A percentile compares a stretch with the other conserved stretches of the same genome.
Evolutionary conservation across 192 early-diverging fungal species (phyloP).

Genomic region (Podila epigama): DNA sequence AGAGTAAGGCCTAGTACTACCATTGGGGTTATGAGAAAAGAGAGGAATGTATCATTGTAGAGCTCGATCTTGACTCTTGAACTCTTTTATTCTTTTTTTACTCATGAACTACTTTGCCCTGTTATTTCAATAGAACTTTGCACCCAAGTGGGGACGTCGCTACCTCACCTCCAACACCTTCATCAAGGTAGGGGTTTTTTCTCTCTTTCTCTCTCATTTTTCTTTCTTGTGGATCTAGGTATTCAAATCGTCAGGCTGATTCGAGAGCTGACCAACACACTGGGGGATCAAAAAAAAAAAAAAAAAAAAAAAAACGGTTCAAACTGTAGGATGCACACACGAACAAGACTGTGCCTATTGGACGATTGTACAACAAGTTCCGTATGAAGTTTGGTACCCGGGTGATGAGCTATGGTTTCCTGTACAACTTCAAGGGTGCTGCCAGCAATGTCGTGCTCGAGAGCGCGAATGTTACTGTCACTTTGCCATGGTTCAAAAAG

Average conservation of each 20-base stretch:
- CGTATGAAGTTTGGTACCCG: conserved; percentile 50
- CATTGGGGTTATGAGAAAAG: not conserved
- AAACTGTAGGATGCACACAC: conserved; percentile 28
- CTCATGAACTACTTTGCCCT: no score
- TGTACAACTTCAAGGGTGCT: conserved; percentile 52
- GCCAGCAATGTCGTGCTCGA: conserved; percentile 45
- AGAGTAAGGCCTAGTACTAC: not conserved
- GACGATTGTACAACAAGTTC: conserved; percentile 49
- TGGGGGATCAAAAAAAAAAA: no score
- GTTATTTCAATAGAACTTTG: conserved; percentile 23
- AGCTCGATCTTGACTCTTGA: not conserved
- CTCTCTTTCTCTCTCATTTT: no score
- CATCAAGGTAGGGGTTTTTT: no score
- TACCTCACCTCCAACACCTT: conserved; percentile 46
- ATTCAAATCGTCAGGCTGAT: no score
- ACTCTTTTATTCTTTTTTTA: not conserved
- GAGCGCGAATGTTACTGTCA: conserved; percentile 54
- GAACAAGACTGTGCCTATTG: conserved; percentile 56
- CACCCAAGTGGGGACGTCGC: conserved; percentile 35
- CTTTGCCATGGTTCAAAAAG: conserved; percentile 58
- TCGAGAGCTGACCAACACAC: no score
- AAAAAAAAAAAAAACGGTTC: no score
- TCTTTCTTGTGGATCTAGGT: no score
- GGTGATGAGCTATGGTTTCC: conserved; percentile 61
- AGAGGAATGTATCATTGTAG: not conserved